Evolutionary conservation across 2,329 filamentous ascomycete genomes (phyloP), one percentile per base, ranked within the genome.

Genomic region (Exophiala mesophila): DNA sequence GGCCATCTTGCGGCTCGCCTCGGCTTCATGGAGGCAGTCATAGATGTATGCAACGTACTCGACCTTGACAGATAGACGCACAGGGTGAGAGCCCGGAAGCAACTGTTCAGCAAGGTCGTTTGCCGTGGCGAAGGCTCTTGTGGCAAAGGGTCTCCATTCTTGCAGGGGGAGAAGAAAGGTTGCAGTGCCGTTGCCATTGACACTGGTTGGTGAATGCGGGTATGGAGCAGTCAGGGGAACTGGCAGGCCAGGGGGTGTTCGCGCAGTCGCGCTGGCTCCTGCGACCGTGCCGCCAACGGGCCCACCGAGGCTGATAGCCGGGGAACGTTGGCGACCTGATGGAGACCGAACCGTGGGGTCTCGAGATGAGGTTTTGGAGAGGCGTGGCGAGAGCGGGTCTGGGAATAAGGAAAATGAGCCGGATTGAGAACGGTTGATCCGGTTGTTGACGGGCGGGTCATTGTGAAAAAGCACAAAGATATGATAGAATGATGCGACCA

Each of bases 391-490:
- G 12, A 56, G 31, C 19, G 54, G 52, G n/a, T 56, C 52, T 0
- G 53, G 53, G 36, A 53, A 51, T 6, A 55, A 43, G 6, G 49
- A 45, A 30, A 48, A 47, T 30, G 45, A 49, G 15, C 36, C 50
- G 19, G 50, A 52, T 34, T 36, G 35, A 19, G 45, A 43, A n/a
- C 50, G 45, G 36, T 50, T 52, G 39, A 55, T 53, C 19, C 74
- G 57, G 24, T 74, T 70, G 32, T 81, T 82, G 43, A 95, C 77
- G 0, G 83, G 75, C 0, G 90, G 90, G 39, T 87, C 80, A 65
- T 96, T 96, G 69, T 96, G 88, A 60, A 96, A 97, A 9, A 97
- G 76, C 40, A 94, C 92, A 63, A 95, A 95, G 53, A 98, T 88
- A 67, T 98, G 90, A 57, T 94, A 92, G 61, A 97, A 94, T 15